A percentile compares a stretch with the other conserved stretches of the same genome.
phyloP scores from a whole-genome alignment of 352 stramenopile species.

The Halophytophthora polymorphica region DNA sequence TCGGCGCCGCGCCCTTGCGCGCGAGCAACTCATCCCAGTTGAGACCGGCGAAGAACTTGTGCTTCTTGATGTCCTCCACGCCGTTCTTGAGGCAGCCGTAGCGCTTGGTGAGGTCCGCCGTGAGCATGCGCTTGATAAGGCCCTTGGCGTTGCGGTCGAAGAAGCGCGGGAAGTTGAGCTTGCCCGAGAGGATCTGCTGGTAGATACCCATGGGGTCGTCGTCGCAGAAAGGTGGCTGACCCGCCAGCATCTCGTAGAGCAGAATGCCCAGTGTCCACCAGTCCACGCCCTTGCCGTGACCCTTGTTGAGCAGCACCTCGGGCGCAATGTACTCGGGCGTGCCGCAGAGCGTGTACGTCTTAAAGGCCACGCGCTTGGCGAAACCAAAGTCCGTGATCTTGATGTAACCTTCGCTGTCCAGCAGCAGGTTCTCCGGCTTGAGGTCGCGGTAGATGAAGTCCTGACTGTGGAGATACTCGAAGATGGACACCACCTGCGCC shows the following conservation, averaged over 20 bases:
- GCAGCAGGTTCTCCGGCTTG: conserved; percentile 94
- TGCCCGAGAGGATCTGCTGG: conserved; percentile 93
- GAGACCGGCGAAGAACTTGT: conserved; percentile 94
- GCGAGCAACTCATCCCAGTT: conserved; percentile 91
- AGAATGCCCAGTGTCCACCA: conserved; percentile 97
- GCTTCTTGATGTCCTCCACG: conserved; percentile 95
- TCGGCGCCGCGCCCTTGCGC: conserved; percentile 89
- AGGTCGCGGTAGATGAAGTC: conserved; percentile 98
- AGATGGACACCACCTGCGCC: conserved; percentile 94
- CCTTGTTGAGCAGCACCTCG: conserved; percentile 89
- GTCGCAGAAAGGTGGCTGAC: conserved; percentile 95
- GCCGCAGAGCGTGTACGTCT: conserved; percentile 93
- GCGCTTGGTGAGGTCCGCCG: conserved; percentile 94
- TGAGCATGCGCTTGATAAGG: conserved; percentile 96
- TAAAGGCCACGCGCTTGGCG: conserved; percentile 93
- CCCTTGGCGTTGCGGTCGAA: conserved; percentile 95
- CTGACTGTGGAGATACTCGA: conserved; percentile 95
- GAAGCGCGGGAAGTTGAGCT: conserved; percentile 93
- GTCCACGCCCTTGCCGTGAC: conserved; percentile 90
- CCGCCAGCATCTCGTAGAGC: conserved; percentile 97
- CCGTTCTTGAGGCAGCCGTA: conserved; percentile 96
- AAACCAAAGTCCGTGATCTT: conserved; percentile 96
- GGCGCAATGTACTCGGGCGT: conserved; percentile 93
- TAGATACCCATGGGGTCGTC: conserved; percentile 96
- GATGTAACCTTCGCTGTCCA: conserved; percentile 94